Percentiles rank a stretch among this genome's conserved stretches.
These are phyloP conservation scores for Adansonia madagascariensis DNA, from an alignment of 441 rosid genomes.

Conservation along the genomic window DNA sequence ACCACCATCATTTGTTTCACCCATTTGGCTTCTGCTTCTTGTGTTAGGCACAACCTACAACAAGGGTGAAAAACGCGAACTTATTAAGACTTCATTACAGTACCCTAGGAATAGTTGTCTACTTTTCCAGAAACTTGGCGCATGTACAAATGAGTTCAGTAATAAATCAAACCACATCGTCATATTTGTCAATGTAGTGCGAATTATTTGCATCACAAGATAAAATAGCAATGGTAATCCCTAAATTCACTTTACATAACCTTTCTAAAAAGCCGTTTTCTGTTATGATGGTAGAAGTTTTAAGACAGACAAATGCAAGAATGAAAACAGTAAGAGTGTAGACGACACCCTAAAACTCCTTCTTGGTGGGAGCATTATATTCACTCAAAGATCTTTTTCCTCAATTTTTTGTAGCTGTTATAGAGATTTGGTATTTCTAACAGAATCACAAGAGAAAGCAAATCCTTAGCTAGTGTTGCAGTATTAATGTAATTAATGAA, in stretches of 20 bases:
- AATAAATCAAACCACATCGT: background rate
- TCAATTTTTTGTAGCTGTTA: background rate
- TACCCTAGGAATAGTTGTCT: background rate
- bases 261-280: background rate
- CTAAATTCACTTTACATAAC: background rate
- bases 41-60: conserved; percentile 88
- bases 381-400: background rate
- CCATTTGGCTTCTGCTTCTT: conserved; percentile 98
- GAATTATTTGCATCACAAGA: background rate
- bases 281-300: background rate
- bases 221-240: conserved; percentile 12
- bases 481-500: background rate
- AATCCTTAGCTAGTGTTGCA: background rate
- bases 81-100: background rate
- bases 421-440: background rate
- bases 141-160: background rate
- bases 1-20: conserved; percentile 99
- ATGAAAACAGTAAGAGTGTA: background rate
- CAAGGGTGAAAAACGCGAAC: background rate
- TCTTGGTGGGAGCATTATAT: background rate
- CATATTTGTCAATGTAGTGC: background rate
- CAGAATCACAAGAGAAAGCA: background rate
- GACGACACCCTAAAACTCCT: background rate
- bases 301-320: background rate
- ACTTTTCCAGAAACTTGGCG: background rate